These are phyloP conservation scores for Musa balbisiana DNA, from an alignment of 202 grass and related monocot species.

Conservation along the genomic window DNA sequence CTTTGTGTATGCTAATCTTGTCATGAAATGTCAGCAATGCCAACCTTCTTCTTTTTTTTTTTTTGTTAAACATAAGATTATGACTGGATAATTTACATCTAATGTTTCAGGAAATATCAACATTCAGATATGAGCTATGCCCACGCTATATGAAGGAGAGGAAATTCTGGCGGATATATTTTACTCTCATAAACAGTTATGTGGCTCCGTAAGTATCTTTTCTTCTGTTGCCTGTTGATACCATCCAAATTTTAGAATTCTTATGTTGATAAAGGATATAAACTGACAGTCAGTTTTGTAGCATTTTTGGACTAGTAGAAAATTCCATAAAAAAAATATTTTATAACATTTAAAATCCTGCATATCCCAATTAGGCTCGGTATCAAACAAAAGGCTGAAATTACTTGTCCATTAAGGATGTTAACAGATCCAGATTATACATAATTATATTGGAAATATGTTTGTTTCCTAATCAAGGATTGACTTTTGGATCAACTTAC, in stretches of 20 bases:
- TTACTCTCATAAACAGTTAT: conserved; percentile 76
- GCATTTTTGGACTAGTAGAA: not conserved
- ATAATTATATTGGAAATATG: too few species aligned
- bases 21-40: not conserved
- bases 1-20: not conserved
- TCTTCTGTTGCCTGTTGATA: not conserved
- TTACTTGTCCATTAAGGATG: too few species aligned
- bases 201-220: conserved; percentile 44
- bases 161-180: conserved; percentile 96
- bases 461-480: too few species aligned
- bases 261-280: not conserved
- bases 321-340: not conserved
- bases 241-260: not conserved
- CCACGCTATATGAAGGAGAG: conserved; percentile 98
- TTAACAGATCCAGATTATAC: too few species aligned
- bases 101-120: conserved; percentile 90
- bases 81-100: not conserved
- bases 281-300: not conserved
- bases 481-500: too few species aligned
- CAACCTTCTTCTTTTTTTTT: not conserved
- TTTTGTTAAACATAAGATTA: not conserved
- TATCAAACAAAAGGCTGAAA: not conserved
- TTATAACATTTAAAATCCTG: not conserved
- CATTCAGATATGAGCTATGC: conserved; percentile 97
- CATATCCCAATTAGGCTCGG: not conserved